Conservation (phyloP, 2,329 filamentous ascomycete genomes). For the Curvularia lunata region DNA sequence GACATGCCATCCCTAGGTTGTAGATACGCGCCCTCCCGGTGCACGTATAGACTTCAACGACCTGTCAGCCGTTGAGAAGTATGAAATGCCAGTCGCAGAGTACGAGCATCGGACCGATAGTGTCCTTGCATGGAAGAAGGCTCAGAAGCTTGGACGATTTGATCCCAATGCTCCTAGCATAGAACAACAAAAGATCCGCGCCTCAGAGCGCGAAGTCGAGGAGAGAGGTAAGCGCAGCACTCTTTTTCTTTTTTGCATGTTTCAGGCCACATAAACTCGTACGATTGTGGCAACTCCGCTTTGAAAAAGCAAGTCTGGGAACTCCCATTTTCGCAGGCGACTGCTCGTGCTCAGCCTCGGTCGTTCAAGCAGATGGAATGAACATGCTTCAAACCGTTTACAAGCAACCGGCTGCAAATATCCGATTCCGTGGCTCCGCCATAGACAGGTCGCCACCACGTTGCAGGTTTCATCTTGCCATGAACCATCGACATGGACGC, state of each 20-base stretch:
- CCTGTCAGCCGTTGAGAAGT: constrained; percentile 83
- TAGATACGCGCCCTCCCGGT: constrained; percentile 77
- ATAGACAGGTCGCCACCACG: constrained; percentile 2
- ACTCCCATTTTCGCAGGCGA: constrained; percentile 10
- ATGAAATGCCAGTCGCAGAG: constrained; percentile 81
- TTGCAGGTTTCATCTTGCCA: constrained; percentile 28
- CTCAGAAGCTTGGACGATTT: constrained; percentile 95
- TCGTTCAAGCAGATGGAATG: constrained; percentile 11
- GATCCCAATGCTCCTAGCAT: constrained; percentile 80
- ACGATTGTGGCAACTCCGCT: constrained; percentile 22
- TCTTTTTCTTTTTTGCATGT: constrained; percentile 17
- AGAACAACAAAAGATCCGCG: constrained; percentile 73
- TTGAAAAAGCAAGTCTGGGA: constrained; percentile 25
- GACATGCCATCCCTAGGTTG: constrained; percentile 63
- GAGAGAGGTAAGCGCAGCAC: constrained; percentile 62
- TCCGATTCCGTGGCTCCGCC: constrained; percentile 6
- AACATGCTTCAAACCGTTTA: constrained; percentile 27
- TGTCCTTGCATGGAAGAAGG: constrained; percentile 93
- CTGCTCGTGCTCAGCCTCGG: constrained; percentile 17
- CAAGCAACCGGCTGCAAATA: constrained; percentile 27
- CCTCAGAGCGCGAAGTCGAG: constrained; percentile 72
- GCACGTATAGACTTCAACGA: constrained; percentile 82
- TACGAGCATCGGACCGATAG: constrained; percentile 88
- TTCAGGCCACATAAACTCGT: constrained; percentile 22
- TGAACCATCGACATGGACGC: constrained; percentile 20